phyloP scores from a whole-genome alignment of 2,329 filamentous ascomycete genomes.

The Teratosphaeria nubilosa region DNA sequence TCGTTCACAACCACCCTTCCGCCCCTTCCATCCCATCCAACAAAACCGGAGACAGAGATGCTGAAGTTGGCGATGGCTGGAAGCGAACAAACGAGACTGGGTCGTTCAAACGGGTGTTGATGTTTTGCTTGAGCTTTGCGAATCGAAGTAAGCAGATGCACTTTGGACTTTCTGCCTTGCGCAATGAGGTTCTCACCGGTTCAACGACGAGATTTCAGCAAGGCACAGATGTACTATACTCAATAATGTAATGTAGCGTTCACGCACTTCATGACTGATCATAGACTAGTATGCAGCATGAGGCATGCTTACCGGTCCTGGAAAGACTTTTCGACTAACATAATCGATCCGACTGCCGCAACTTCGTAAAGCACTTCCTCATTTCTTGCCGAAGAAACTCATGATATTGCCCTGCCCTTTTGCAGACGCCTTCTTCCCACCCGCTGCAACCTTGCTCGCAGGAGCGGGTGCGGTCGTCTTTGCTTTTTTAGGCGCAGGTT shows the following conservation, averaged over 20 bases:
- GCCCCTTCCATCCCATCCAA: conserved; percentile 20
- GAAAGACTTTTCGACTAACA: background rate
- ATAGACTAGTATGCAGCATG: too few relatives aligned
- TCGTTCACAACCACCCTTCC: conserved; percentile 31
- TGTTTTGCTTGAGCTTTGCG: too few relatives aligned
- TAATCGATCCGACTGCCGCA: background rate
- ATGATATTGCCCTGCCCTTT: conserved; percentile 70
- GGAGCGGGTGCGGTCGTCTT: conserved; percentile 43
- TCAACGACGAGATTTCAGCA: too few relatives aligned
- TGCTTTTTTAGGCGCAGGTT: conserved; percentile 50
- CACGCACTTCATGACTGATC: too few relatives aligned
- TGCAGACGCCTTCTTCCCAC: conserved; percentile 36
- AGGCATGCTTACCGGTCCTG: background rate
- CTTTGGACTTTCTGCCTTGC: too few relatives aligned
- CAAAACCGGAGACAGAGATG: conserved; percentile 19
- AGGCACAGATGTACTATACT: too few relatives aligned
- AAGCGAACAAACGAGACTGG: too few relatives aligned
- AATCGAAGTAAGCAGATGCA: too few relatives aligned
- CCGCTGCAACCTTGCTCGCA: conserved; percentile 22
- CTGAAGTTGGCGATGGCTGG: conserved; percentile 23
- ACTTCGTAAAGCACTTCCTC: background rate
- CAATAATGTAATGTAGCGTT: too few relatives aligned
- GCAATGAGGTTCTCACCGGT: too few relatives aligned
- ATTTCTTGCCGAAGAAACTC: conserved; percentile 85
- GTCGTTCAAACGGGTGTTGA: too few relatives aligned